phyloP scores from a whole-genome alignment of 2,329 filamentous ascomycete species.

The Magnaporthiopsis poae region DNA sequence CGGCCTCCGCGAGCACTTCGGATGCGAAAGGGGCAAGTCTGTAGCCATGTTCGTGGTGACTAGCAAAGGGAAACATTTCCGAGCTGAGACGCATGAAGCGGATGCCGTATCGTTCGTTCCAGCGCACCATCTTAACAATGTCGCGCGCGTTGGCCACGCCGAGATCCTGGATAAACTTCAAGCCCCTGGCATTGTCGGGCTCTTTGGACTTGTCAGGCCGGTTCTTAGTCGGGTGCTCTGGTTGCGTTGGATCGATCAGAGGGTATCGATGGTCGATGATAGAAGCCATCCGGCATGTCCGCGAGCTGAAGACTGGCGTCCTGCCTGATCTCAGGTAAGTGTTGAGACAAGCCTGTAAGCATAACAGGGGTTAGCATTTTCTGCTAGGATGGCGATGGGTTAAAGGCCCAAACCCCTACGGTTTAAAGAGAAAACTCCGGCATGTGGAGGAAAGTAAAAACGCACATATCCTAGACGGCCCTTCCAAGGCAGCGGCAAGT shows the following conservation, averaged over 20 bases:
- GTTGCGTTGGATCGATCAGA: conserved; percentile 61
- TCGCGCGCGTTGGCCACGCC: conserved; percentile 76
- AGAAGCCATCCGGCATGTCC: conserved; percentile 82
- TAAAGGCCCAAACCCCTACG: neutral
- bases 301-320: conserved; percentile 78
- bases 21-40: conserved; percentile 73
- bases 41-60: conserved; percentile 79
- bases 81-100: conserved; percentile 86
- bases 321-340: conserved; percentile 78
- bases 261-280: conserved; percentile 85
- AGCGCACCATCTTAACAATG: conserved; percentile 73
- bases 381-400: too few relatives aligned
- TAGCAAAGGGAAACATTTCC: conserved; percentile 95
- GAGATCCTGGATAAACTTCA: conserved; percentile 63
- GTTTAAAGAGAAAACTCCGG: neutral
- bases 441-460: conserved; percentile 7
- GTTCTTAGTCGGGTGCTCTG: conserved; percentile 77
- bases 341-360: conserved; percentile 66
- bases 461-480: conserved; percentile 79
- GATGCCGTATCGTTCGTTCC: conserved; percentile 88
- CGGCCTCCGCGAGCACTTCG: conserved; percentile 64
- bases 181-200: conserved; percentile 56
- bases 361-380: conserved; percentile 1
- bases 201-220: conserved; percentile 66
- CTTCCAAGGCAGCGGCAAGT: conserved; percentile 80